phyloP scores from a whole-genome alignment of 441 rosid species.

The Daphne laureola region DNA sequence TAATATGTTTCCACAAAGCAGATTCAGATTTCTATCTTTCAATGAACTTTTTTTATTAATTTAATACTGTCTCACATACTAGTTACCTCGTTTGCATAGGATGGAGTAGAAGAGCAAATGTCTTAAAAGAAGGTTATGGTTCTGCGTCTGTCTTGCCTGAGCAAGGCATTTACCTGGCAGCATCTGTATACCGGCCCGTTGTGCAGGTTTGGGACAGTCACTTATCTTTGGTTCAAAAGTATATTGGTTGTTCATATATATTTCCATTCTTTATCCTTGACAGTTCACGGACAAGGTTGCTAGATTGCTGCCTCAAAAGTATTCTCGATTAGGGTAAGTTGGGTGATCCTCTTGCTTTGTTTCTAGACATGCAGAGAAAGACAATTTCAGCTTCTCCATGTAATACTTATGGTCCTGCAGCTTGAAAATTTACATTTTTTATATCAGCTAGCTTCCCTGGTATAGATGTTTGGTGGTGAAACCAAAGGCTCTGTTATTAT shows the following conservation, averaged over 20 bases:
- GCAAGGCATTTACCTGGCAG: slow-evolving; percentile 96
- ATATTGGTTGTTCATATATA: slow-evolving; percentile 2
- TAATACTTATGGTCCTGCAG: too few relatives aligned
- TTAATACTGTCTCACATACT: slow-evolving; percentile 1
- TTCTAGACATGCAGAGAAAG: too few relatives aligned
- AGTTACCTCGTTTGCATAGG: slow-evolving; percentile 83
- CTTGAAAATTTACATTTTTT: too few relatives aligned
- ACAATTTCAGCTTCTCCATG: too few relatives aligned
- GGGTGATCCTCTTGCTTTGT: neutral
- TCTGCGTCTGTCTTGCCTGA: slow-evolving; percentile 95
- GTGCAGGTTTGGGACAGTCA: slow-evolving; percentile 57
- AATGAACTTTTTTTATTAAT: neutral
- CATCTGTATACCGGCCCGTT: slow-evolving; percentile 89
- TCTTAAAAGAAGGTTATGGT: slow-evolving; percentile 90
- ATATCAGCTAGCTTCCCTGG: too few relatives aligned
- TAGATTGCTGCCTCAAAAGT: slow-evolving; percentile 77
- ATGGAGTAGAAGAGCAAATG: slow-evolving; percentile 85
- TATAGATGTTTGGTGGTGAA: too few relatives aligned
- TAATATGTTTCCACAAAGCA: too few relatives aligned
- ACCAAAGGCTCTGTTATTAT: too few relatives aligned
- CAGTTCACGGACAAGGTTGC: slow-evolving; percentile 92
- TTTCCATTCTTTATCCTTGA: slow-evolving; percentile 18
- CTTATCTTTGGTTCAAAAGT: slow-evolving; percentile 9
- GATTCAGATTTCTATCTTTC: neutral
- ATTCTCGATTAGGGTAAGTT: slow-evolving; percentile 90